Evolutionary conservation across 2,329 filamentous ascomycete species (phyloP), one percentile per base, ranked within the genome.

Genomic region (Tricladium varicosporioides): DNA sequence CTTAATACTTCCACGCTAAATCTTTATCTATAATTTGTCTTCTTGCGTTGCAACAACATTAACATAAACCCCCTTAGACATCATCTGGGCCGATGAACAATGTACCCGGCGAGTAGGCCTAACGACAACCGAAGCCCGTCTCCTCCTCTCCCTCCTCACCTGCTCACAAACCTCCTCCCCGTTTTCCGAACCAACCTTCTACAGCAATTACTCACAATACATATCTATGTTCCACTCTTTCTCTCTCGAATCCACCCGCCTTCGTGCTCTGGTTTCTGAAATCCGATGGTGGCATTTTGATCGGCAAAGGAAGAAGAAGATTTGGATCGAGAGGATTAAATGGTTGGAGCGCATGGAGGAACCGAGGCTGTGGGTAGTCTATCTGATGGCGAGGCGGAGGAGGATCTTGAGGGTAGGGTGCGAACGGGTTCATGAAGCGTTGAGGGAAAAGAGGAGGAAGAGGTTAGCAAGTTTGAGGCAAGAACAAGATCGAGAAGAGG

Each of bases 31-130:
- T 10, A 2, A 3, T 5, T 40, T n/a, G 36, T n/a, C 36, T 40
- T 13, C 36, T 40, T 40, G 4, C n/a, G 5, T 5, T 40, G 11
- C 36, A 36, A 4, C 43, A 16, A 16, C 16, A 18, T 11, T 46
- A 22, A 46, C n/a, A n/a, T 15, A 11, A 40, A 13, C 5, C 4
- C 43, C 16, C 11, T 4, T 15, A 46, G 43, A 66, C 31, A 57
- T 65, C 32, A 65, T 66, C 51, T 65, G 61, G 64, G 64, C 63
- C 0, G 64, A 65, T 42, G 61, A 65, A 33, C 54, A 58, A 54
- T 65, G 64, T 36, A 60, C 58, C 2, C 57, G 64, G 19, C 60
- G 64, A 15, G 60, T 66, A 1, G 64, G 64, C 2, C 59, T 66
- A 32, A 63, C 63, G 2, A 57, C 56, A 1, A 60, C 60, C 10